A percentile compares a stretch with the other conserved stretches of the same genome.
Conservation (phyloP, 2,329 filamentous ascomycete genomes). For the Taxawa tesnikishii region DNA sequence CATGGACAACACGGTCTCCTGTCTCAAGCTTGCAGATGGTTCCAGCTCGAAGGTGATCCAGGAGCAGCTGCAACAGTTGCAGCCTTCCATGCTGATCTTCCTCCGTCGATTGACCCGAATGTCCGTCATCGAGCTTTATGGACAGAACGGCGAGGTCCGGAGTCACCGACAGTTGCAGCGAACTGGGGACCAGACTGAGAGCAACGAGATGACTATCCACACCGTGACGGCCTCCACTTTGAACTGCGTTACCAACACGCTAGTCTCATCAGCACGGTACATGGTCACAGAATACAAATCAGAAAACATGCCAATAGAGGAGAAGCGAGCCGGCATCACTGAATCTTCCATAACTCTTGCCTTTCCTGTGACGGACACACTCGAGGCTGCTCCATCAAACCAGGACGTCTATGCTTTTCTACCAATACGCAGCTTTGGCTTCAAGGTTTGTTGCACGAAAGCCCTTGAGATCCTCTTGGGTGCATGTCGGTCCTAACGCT, state of each 20-base stretch:
- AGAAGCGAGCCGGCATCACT: conserved; percentile 7
- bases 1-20: conserved; percentile 10
- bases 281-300: conserved; percentile 5
- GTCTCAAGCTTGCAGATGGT: conserved; percentile 12
- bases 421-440: conserved; percentile 13
- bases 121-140: conserved; percentile 7
- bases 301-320: conserved; percentile 9
- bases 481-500: too few species aligned
- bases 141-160: neutral
- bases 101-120: conserved; percentile 17
- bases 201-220: neutral
- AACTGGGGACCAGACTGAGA: neutral
- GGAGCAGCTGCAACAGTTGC: conserved; percentile 13
- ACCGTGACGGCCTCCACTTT: neutral
- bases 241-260: neutral
- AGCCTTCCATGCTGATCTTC: conserved; percentile 19
- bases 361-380: conserved; percentile 10
- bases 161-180: neutral
- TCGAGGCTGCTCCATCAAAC: conserved; percentile 3
- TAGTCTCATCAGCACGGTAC: neutral
- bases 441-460: conserved; percentile 4
- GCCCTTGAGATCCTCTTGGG: too few species aligned
- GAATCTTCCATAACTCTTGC: conserved; percentile 12
- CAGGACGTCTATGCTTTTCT: conserved; percentile 14
- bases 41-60: conserved; percentile 8